Evolutionary conservation across 768 basidiomycete species (phyloP).

Genomic region (Auricularia sp.): DNA sequence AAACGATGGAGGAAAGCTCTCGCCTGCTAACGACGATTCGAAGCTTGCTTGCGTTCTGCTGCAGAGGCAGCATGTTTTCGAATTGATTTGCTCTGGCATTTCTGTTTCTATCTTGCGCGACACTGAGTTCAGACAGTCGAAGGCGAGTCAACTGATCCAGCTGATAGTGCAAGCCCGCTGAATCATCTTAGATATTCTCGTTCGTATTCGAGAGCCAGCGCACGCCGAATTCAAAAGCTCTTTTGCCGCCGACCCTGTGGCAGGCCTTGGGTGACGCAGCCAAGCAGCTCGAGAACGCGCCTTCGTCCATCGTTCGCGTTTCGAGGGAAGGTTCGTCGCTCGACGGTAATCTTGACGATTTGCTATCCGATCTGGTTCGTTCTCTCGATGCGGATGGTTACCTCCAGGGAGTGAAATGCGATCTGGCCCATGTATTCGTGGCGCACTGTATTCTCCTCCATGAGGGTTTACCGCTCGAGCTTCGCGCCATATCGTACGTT

Average conservation of each 20-base stretch:
- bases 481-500: not conserved
- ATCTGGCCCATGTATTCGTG: conserved; percentile 29
- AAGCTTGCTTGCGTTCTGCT: conserved; percentile 27
- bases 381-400: too few relatives aligned
- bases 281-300: too few relatives aligned
- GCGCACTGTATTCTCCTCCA: conserved; percentile 32
- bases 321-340: too few relatives aligned
- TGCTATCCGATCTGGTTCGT: not conserved
- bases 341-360: not conserved
- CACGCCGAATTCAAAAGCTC: conserved; percentile 11
- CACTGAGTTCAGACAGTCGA: conserved; percentile 52
- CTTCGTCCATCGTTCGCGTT: too few relatives aligned
- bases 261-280: not conserved
- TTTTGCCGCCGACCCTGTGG: not conserved
- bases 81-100: conserved; percentile 39
- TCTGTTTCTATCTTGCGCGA: conserved; percentile 44
- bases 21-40: conserved; percentile 10
- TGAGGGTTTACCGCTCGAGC: not conserved
- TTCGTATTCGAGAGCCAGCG: conserved; percentile 42
- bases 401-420: not conserved
- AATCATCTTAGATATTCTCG: conserved; percentile 39
- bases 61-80: conserved; percentile 42
- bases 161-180: not conserved
- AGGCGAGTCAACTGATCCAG: conserved; percentile 28
- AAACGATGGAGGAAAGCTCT: conserved; percentile 38